Base-by-base conservation (phyloP, 208 protist genomes). In the Leishmania arabica region DNA sequence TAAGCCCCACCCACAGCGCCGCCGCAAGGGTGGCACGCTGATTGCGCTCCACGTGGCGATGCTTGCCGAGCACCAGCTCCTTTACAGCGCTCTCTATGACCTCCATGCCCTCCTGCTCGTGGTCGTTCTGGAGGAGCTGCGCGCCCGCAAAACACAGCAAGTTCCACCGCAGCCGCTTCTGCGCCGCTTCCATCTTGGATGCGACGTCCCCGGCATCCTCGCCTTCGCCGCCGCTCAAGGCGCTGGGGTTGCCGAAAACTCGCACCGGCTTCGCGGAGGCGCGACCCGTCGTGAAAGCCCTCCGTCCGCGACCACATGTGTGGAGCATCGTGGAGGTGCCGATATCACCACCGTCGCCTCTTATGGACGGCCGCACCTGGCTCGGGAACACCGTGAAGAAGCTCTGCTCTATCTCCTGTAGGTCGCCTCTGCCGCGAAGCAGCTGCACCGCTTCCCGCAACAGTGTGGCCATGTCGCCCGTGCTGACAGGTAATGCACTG, bases 161-260 rank as follows among this genome's bases (percentile, higher is more conserved):
- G 74, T 88, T 89, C 89, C 87, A 91, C 31, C 84, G 89, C 54
- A 86, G 82, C 24, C 89, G 86, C 77, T 89, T 90, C 64, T 90
- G 82, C 42, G 81, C 71, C n/a, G 71, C 71, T 62, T 19, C 71
- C 73, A 69, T 81, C 60, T 37, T 75, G 49, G 70, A 83, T n/a
- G 62, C 31, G 47, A n/a, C 37, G 6, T 77, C 78, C 34, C 19
- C 65, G 60, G 42, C 27, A 58, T 82, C 64, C 37, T 45, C 45
- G 68, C 40, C 45, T 49, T 49, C 42, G 42, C 17, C 9, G 45
- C 68, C 3, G 47, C 70, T 42, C 13, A 56, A 9, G 47, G 47
- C 27, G 47, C 45, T 49, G 1, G 74, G 49, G 53, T 70, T n/a
- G 4, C 65, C 65, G 17, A 49, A 47, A 17, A 27, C 65, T 45